Conservation (phyloP, 2,329 filamentous ascomycete genomes). For the Cladosporium sp. region DNA sequence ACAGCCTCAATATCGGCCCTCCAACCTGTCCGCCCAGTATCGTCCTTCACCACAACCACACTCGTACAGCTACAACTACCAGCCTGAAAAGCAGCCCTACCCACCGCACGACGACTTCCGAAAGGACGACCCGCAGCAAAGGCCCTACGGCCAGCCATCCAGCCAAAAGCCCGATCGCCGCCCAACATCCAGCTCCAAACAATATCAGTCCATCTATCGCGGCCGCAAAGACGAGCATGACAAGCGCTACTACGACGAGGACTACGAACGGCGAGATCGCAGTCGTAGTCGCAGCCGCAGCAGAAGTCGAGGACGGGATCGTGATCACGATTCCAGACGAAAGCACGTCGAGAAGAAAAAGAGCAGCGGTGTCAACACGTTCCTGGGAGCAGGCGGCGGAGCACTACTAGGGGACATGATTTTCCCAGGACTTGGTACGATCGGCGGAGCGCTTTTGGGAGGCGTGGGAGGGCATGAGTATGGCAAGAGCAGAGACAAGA, state of each 20-base stretch:
- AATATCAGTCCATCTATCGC: slow-evolving; percentile 13
- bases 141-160: slow-evolving; percentile 18
- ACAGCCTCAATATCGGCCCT: slow-evolving; percentile 14
- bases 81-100: slow-evolving; percentile 32
- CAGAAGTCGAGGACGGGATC: slow-evolving; percentile 22
- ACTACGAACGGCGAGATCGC: slow-evolving; percentile 8
- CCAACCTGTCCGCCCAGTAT: slow-evolving; percentile 9
- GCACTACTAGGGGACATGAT: slow-evolving; percentile 47
- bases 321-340: slow-evolving; percentile 18
- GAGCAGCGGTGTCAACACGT: slow-evolving; percentile 39
- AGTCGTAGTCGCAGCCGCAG: slow-evolving; percentile 21
- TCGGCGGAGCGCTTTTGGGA: slow-evolving; percentile 42
- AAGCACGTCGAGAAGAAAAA: slow-evolving; percentile 23
- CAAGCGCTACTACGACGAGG: slow-evolving; percentile 20
- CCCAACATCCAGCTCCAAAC: not conserved
- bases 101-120: slow-evolving; percentile 21
- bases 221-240: slow-evolving; percentile 15
- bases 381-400: slow-evolving; percentile 47
- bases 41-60: slow-evolving; percentile 17
- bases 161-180: slow-evolving; percentile 13
- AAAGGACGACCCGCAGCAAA: slow-evolving; percentile 25
- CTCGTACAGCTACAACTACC: slow-evolving; percentile 29
- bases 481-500: slow-evolving; percentile 31
- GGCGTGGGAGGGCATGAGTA: slow-evolving; percentile 46
- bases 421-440: slow-evolving; percentile 45